Evolutionary conservation across 768 basidiomycete species (phyloP).

Genomic region (Termitomyces sp.): DNA sequence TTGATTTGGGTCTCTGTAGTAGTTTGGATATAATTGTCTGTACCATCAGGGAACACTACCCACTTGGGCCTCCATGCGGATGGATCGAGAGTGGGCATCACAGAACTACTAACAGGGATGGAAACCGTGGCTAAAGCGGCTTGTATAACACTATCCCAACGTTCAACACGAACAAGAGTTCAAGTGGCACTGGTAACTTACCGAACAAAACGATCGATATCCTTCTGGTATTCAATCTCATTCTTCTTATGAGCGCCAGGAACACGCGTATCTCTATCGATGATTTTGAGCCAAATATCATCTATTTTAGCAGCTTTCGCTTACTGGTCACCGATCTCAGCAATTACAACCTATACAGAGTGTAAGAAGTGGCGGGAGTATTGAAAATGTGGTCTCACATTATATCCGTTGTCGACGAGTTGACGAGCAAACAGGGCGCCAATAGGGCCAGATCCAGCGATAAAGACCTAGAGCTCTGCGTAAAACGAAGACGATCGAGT

Average conservation of each 20-base stretch:
- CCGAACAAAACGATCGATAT: conserved; percentile 25
- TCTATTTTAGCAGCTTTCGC: background rate
- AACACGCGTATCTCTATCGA: conserved; percentile 1
- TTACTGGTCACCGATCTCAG: background rate
- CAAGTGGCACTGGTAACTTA: background rate
- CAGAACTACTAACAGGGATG: background rate
- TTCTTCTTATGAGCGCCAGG: conserved; percentile 24
- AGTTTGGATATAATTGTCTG: background rate
- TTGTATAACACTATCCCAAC: background rate
- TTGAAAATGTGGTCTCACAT: background rate
- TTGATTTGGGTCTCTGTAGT: background rate
- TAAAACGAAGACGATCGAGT: background rate
- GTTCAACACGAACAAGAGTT: background rate
- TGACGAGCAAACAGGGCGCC: background rate
- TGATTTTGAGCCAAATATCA: background rate
- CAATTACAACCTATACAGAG: background rate
- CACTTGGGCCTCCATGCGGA: background rate
- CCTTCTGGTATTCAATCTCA: conserved; percentile 26
- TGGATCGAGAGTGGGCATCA: background rate
- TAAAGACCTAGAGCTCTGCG: background rate
- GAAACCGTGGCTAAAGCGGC: background rate
- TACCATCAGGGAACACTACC: background rate
- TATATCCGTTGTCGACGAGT: background rate
- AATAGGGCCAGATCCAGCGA: background rate
- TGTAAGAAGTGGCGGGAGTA: background rate